These are phyloP conservation scores for Leucosporidium creatinivorum DNA, from an alignment of 768 basidiomycete species.

Conservation along the genomic window DNA sequence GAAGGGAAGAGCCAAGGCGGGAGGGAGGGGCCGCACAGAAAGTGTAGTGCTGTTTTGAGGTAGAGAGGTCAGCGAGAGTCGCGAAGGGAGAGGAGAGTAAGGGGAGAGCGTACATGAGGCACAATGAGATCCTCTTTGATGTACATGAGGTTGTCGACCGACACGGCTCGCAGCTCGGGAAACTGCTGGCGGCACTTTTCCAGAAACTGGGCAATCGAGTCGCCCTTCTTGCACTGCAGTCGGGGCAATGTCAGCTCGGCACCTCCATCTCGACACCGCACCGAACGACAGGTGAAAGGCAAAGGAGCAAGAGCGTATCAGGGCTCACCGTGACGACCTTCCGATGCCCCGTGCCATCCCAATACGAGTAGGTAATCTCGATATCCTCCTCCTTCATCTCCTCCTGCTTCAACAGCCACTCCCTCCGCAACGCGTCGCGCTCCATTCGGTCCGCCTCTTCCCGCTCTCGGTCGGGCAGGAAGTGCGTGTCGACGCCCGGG, in stretches of 20 bases:
- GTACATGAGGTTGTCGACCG: conserved; percentile 97
- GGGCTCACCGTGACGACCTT: conserved; percentile 74
- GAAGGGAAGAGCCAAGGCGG: not conserved
- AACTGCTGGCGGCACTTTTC: conserved; percentile 91
- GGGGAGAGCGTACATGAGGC: conserved; percentile 63
- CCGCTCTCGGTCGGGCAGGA: conserved; percentile 93
- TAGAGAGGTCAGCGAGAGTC: conserved; percentile 3
- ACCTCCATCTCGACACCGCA: no score
- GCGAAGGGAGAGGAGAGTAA: not conserved
- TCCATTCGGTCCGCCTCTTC: conserved; percentile 85
- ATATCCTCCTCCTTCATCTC: conserved; percentile 54
- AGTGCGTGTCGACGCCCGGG: conserved; percentile 93
- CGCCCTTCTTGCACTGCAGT: conserved; percentile 92
- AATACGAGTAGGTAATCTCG: conserved; percentile 91
- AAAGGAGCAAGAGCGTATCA: no score
- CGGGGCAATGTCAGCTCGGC: no score
- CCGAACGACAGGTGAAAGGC: no score
- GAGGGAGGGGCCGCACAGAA: conserved; percentile 78
- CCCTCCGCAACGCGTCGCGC: conserved; percentile 75
- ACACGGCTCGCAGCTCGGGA: conserved; percentile 79
- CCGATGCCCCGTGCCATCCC: conserved; percentile 96
- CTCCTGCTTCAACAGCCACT: conserved; percentile 74
- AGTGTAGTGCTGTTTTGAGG: conserved; percentile 69
- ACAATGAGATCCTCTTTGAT: conserved; percentile 97
- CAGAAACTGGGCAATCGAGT: conserved; percentile 74